Base-by-base conservation (phyloP, 371 early-diverging fungal species). In the Actinomucor elegans region DNA sequence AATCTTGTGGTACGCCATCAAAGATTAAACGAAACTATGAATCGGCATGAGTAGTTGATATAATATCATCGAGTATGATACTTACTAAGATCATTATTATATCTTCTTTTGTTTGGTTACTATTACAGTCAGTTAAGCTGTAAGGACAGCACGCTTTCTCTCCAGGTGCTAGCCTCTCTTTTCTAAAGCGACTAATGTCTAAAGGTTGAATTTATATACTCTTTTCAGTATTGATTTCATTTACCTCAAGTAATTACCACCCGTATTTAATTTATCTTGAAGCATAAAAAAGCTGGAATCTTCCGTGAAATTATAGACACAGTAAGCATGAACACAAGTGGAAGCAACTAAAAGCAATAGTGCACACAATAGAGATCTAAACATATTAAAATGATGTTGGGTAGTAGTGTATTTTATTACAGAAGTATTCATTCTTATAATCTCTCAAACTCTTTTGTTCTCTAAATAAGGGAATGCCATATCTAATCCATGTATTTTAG, bases 91-190 rank as follows among this genome's bases (percentile, higher is more conserved):
- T 11, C 0, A 15, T 14, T 0, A 49, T 14, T 29, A 44, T 7
- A 1, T 37, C 47, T 4, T 29, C 52, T 46, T 34, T 24, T n/a
- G 15, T 42, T 4, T n/a, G 26, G 11, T 26, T 28, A 7, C 26
- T 21, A 17, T 45, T 26, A 27, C 61, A 61, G 38, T 61, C 55
- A 23, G 8, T 9, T 15, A 17, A 29, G 5, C 36, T 51, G n/a
- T 52, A 55, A 14, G 56, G 56, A 36, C 62, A 61, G 26, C 62
- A 61, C 1, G 41, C 56, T 6, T n/a, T 61, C 7, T 55, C 46
- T 0, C 51, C 55, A 11, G 40, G 44, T 5, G 15, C 9, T 7
- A 55, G 14, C 5, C 21, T 4, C 3, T 38, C 38, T 10, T 32
- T 23, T 7, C 45, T 45, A 12, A 55, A 61, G 17, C 43, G 29